phyloP scores from a whole-genome alignment of 352 stramenopile genomes.

The Globisporangium paroecandrum region DNA sequence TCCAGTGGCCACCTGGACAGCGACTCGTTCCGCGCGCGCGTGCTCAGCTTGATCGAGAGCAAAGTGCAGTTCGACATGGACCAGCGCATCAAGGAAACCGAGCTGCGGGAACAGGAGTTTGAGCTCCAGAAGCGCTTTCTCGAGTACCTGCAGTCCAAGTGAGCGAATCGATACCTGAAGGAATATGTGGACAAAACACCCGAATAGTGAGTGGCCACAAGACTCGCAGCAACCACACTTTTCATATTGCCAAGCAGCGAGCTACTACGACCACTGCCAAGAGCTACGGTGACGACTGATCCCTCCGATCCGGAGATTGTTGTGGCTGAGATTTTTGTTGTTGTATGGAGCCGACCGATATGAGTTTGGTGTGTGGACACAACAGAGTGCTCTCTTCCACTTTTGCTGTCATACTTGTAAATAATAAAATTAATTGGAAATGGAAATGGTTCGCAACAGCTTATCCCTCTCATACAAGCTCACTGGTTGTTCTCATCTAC shows the following conservation, averaged over 20 bases:
- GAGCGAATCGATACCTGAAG: neutral
- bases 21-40: slow-evolving; percentile 51
- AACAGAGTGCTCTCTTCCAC: neutral
- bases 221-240: neutral
- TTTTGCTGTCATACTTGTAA: neutral
- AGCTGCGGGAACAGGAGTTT: slow-evolving; percentile 77
- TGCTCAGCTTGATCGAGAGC: slow-evolving; percentile 72
- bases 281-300: neutral
- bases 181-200: neutral
- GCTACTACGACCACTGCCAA: neutral
- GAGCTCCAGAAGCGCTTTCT: slow-evolving; percentile 80
- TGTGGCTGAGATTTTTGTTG: neutral
- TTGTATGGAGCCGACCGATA: neutral
- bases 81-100: slow-evolving; percentile 68
- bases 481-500: slow-evolving; percentile 9
- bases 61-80: slow-evolving; percentile 86
- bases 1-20: slow-evolving; percentile 24
- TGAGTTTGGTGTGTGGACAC: neutral
- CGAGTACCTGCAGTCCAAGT: slow-evolving; percentile 82
- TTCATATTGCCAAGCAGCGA: neutral
- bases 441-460: neutral
- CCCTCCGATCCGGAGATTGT: neutral
- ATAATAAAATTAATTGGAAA: slow-evolving; percentile 2
- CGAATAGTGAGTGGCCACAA: neutral
- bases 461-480: neutral